A percentile compares a stretch with the other conserved stretches of the same genome.
Evolutionary conservation across 2,329 filamentous ascomycete genomes (phyloP).

Genomic region (Byssochlamys sp.): DNA sequence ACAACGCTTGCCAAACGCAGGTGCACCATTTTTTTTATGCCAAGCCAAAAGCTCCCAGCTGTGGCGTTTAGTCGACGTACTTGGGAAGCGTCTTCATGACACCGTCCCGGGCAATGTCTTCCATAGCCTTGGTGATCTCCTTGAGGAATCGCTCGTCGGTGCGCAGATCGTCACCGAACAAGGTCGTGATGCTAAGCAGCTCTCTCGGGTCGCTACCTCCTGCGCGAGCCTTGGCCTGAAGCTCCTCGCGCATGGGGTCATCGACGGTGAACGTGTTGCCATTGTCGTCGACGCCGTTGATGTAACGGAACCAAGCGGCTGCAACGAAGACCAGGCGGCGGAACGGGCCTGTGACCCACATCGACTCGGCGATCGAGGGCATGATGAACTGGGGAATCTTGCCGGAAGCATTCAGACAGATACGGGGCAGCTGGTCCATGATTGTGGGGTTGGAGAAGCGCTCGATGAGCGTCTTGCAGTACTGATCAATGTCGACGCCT

Average conservation of each 20-base stretch:
- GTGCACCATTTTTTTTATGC: neutral
- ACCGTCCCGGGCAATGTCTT: slow-evolving; percentile 39
- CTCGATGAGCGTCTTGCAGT: slow-evolving; percentile 45
- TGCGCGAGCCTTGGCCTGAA: slow-evolving; percentile 37
- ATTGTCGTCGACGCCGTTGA: slow-evolving; percentile 42
- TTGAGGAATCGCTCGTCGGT: slow-evolving; percentile 39
- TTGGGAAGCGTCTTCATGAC: slow-evolving; percentile 43
- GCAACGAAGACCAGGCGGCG: slow-evolving; percentile 42
- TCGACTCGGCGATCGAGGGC: slow-evolving; percentile 32
- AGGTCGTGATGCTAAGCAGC: slow-evolving; percentile 38
- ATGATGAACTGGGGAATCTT: slow-evolving; percentile 43
- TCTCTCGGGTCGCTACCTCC: slow-evolving; percentile 35
- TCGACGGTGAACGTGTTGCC: slow-evolving; percentile 34
- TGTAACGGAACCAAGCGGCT: slow-evolving; percentile 44
- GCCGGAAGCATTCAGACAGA: slow-evolving; percentile 45
- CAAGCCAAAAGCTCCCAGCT: neutral
- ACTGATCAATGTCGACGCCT: slow-evolving; percentile 44
- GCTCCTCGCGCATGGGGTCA: slow-evolving; percentile 42
- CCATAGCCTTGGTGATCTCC: slow-evolving; percentile 40
- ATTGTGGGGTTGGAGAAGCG: slow-evolving; percentile 50
- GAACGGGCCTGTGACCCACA: slow-evolving; percentile 37
- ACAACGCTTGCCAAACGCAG: neutral
- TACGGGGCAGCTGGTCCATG: slow-evolving; percentile 45
- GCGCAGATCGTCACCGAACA: slow-evolving; percentile 46
- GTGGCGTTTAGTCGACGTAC: slow-evolving; percentile 32